Evolutionary conservation across 305 asterid species (phyloP), one percentile per base, ranked within the genome.

Genomic region (Ilex paraguariensis): DNA sequence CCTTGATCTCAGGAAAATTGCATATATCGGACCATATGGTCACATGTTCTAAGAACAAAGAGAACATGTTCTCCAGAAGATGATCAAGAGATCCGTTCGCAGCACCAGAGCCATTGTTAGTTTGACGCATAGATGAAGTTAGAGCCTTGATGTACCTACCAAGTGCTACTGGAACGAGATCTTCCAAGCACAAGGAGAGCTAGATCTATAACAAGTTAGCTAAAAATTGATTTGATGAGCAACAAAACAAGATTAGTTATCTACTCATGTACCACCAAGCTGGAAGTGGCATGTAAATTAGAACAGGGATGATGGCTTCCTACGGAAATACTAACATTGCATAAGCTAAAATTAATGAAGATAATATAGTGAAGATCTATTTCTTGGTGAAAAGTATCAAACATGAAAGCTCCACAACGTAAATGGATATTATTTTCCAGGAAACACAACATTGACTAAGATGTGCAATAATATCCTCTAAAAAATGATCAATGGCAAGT

Each of bases 111-210:
- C 61, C 78, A 54, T 63, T 58, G 51, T 73, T 86, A 77, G 72
- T 80, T 74, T 74, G 88, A 64, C 63, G 60, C 63, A 93, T 62
- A 30, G 85, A 79, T 49, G 61, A 66, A 63, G 84, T 82, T 69
- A 93, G 77, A 77, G 96, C 84, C 81, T 79, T 90, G 72, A 88
- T 72, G 82, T 84, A 93, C 78, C 95, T 87, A 70, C 95, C 96
- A 65, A 90, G 83, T 57, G 93, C 88, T 66, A 93, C 85, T 6
- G 99, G 97, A 64, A 86, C 91, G 70, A 90, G 85, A 81, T 93
- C 99, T 82, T 93, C 99, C 60, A 93, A 96, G 87, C 97, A 90
- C 79, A 82, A 73, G 72, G 89, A 84, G 86, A 93, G 90, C 97
- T 93, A 95, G 68, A 87, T 75, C 69, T 66, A 73, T 48, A 56